These are phyloP conservation scores for Penicillium thymicola DNA, from an alignment of 2,329 filamentous ascomycete species.

Conservation along the genomic window DNA sequence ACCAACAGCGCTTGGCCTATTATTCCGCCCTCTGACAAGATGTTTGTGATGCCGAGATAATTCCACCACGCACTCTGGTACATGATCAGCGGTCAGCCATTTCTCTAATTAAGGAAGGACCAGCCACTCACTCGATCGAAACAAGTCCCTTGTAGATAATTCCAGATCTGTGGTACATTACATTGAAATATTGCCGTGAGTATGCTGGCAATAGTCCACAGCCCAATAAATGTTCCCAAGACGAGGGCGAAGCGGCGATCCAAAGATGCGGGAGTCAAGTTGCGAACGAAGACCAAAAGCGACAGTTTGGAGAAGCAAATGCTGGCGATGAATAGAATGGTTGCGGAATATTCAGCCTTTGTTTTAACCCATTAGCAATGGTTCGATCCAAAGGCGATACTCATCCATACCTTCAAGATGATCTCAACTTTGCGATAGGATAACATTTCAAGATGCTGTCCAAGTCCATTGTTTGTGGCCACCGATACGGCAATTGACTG, in stretches of 20 bases:
- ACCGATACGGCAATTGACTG: conserved; percentile 25
- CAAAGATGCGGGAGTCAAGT: conserved; percentile 19
- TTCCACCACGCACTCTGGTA: conserved; percentile 24
- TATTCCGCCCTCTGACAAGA: conserved; percentile 25
- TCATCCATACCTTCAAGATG: conserved; percentile 21
- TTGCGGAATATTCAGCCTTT: conserved; percentile 24
- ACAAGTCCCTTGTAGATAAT: conserved; percentile 20
- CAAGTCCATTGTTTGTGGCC: conserved; percentile 23
- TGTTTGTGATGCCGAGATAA: conserved; percentile 26
- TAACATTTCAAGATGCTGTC: conserved; percentile 17
- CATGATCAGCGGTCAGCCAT: background rate
- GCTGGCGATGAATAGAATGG: conserved; percentile 22
- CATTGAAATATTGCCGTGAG: conserved; percentile 24
- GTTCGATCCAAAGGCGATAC: background rate
- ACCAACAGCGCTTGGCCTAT: conserved; percentile 24
- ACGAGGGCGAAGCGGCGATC: conserved; percentile 17
- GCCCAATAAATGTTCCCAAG: conserved; percentile 10
- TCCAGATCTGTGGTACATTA: conserved; percentile 16
- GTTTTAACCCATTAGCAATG: background rate
- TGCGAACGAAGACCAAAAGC: conserved; percentile 23
- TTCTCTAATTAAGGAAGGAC: background rate
- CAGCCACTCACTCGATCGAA: conserved; percentile 18
- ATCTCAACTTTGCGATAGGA: conserved; percentile 1
- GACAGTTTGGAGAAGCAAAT: conserved; percentile 27
- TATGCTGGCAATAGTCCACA: conserved; percentile 17